Conservation (phyloP, 345 rosid species). For the Kandelia obovata region DNA sequence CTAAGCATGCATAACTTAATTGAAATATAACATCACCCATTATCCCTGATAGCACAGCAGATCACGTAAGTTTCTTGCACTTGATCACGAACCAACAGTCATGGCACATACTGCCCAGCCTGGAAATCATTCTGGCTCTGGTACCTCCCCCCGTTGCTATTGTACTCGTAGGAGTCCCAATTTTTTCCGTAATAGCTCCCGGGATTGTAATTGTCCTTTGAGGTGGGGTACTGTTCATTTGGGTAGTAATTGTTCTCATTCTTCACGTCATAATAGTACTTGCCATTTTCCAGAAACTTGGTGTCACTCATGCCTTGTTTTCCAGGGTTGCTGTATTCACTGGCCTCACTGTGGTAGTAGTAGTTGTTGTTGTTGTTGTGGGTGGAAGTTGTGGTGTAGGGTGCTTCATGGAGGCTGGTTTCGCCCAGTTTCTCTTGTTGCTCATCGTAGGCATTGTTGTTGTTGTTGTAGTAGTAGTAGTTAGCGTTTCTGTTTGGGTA, state of each 20-base stretch:
- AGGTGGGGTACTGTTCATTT: constrained; percentile 3
- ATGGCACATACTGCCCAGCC: constrained; percentile 9
- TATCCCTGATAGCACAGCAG: too few species aligned
- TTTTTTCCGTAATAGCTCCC: not conserved
- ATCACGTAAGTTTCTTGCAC: too few species aligned
- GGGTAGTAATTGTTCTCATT: constrained; percentile 1
- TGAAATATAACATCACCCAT: too few species aligned
- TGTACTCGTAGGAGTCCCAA: not conserved
- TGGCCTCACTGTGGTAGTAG: constrained; percentile 9
- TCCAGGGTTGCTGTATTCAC: not conserved
- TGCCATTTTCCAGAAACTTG: constrained; percentile 19
- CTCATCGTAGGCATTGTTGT: constrained; percentile 2
- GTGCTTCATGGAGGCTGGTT: constrained; percentile 13
- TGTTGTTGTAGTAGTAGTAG: constrained; percentile 16
- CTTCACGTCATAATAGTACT: constrained; percentile 5
- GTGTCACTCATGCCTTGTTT: constrained; percentile 34
- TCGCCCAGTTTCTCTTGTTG: constrained; percentile 15
- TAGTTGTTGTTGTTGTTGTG: not conserved
- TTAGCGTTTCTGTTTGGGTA: constrained; percentile 21
- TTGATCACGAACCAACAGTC: not conserved
- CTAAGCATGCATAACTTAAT: too few species aligned
- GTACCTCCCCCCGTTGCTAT: constrained; percentile 6
- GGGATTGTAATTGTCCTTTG: not conserved
- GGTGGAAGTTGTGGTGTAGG: constrained; percentile 1
- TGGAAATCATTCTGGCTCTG: constrained; percentile 25